Evolutionary conservation across 2,329 filamentous ascomycete species (phyloP), one percentile per base, ranked within the genome.

Genomic region (Talaromyces islandicus): DNA sequence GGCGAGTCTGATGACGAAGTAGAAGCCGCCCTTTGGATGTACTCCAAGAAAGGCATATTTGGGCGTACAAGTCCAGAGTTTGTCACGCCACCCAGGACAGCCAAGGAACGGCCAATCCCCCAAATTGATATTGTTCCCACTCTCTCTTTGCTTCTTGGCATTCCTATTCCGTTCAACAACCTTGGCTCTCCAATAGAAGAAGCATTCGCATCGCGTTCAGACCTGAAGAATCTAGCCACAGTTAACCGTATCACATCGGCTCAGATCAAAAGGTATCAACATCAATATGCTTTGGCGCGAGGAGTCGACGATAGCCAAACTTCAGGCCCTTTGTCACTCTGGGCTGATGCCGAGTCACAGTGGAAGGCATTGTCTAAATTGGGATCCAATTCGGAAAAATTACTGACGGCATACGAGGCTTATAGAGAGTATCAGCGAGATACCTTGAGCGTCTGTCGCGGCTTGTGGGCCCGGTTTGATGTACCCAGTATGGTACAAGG

Each of bases 61-160:
- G 94, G 94, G 17, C 87, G 92, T 43, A 89, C 85, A 1, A 81
- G 84, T 54, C 77, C 84, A 3, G 83, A 85, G 6, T 83, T 81
- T 64, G 71, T 76, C 14, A 77, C 80, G n/a, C 83, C 85, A 6
- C 84, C 85, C 1, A 72, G 65, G 54, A 90, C 84, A 24, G 92
- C 92, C 46, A 95, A 94, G 72, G 84, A 87, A 24, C 83, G 68
- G 70, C 87, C 90, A n/a, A 80, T 88, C 7, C 81, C 80, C 62
- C 94, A 99, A 75, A 99, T 99, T 65, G 94, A 99, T 72, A 83
- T 99, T 12, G 94, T 99, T 2, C 93, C 94, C 4, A 99, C 94
- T 0, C 76, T 99, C 30, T 88, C 93, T 0, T 80, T 99, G 38
- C 82, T 99, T 0, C 80, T 99, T 1, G 94, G 94, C 9, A 83